phyloP scores from a whole-genome alignment of 2,329 filamentous ascomycete species.

The Aspergillus brasiliensis region DNA sequence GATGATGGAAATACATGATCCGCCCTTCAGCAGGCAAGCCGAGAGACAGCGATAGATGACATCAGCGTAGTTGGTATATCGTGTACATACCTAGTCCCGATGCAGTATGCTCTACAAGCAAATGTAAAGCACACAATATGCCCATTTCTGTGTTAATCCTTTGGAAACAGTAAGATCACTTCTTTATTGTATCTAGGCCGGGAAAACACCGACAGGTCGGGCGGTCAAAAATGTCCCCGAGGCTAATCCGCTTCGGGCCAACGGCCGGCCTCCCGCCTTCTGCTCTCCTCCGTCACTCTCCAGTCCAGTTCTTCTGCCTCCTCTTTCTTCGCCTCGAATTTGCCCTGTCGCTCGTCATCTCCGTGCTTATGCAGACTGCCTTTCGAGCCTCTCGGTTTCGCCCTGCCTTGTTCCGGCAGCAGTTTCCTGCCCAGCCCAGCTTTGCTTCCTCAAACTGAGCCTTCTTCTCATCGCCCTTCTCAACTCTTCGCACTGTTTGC shows the following conservation, averaged over 20 bases:
- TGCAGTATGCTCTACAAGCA: no score
- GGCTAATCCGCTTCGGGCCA: constrained; percentile 23
- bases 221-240: constrained; percentile 22
- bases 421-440: not conserved
- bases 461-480: not conserved
- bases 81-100: no score
- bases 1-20: constrained; percentile 22
- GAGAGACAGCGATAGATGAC: not conserved
- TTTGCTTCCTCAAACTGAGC: not conserved
- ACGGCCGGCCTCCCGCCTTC: constrained; percentile 20
- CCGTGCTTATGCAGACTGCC: constrained; percentile 4
- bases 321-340: constrained; percentile 7
- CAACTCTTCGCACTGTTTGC: constrained; percentile 1
- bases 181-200: no score
- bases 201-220: constrained; percentile 3
- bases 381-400: not conserved
- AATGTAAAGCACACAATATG: constrained; percentile 7
- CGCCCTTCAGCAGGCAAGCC: not conserved
- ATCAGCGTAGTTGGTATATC: no score
- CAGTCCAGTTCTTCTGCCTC: constrained; percentile 19
- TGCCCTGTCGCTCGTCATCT: not conserved
- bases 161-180: no score
- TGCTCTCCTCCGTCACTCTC: constrained; percentile 22
- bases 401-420: not conserved
- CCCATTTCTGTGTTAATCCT: no score